phyloP scores from a whole-genome alignment of 148 eudicot genomes.

The Cornus florida region DNA sequence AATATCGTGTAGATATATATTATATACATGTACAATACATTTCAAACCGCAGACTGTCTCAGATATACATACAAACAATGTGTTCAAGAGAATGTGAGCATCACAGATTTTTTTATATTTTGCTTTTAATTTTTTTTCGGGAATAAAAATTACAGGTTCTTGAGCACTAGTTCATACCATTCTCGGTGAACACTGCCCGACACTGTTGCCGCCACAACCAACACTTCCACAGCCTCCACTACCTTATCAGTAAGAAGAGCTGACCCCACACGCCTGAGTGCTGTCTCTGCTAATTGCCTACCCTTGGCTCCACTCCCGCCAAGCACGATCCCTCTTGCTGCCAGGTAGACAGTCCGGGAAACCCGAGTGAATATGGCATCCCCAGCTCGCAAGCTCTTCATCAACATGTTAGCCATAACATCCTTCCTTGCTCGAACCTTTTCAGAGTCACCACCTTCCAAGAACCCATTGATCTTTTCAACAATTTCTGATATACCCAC shows the following conservation, averaged over 20 bases:
- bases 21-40: no score
- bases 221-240: slow-evolving; percentile 33
- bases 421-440: slow-evolving; percentile 40
- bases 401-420: slow-evolving; percentile 47
- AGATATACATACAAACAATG: no score
- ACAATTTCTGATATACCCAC: slow-evolving; percentile 46
- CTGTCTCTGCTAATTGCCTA: slow-evolving; percentile 36
- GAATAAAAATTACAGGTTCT: slow-evolving; percentile 19
- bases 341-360: slow-evolving; percentile 43
- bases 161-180: slow-evolving; percentile 50
- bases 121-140: background rate
- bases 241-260: slow-evolving; percentile 38
- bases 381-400: slow-evolving; percentile 57
- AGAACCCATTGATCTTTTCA: slow-evolving; percentile 23
- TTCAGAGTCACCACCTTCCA: slow-evolving; percentile 21
- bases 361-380: slow-evolving; percentile 43
- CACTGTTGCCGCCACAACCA: slow-evolving; percentile 46
- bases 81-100: background rate
- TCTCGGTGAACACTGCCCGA: slow-evolving; percentile 44
- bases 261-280: slow-evolving; percentile 52
- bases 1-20: no score
- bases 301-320: slow-evolving; percentile 50
- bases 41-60: no score
- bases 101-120: no score
- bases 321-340: slow-evolving; percentile 40